Evolutionary conservation across 208 protist species (phyloP).

Genomic region (Acanthamoeba divionensis): DNA sequence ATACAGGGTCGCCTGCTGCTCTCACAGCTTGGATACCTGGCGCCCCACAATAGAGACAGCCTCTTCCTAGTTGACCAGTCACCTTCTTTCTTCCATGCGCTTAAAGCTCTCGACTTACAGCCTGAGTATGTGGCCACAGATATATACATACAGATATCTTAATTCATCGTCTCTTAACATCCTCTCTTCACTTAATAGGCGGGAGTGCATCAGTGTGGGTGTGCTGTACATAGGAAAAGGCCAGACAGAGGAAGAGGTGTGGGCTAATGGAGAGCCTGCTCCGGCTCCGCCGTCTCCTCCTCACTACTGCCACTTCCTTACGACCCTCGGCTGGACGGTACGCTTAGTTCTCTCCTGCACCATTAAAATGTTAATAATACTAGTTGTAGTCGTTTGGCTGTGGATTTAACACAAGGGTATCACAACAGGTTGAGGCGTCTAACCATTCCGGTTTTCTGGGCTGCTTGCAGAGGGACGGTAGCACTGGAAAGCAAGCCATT

Average conservation of each 20-base stretch:
- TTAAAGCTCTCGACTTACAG: not conserved
- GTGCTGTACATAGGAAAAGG: not conserved
- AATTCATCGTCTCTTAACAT: not conserved
- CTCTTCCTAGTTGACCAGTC: conserved; percentile 19
- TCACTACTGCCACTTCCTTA: not conserved
- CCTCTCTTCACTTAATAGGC: not conserved
- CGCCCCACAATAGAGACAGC: not conserved
- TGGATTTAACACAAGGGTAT: not conserved
- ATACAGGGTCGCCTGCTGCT: not conserved
- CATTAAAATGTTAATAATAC: no score
- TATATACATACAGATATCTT: no score
- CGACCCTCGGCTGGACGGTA: not conserved
- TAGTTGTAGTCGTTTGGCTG: not conserved
- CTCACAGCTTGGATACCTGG: not conserved
- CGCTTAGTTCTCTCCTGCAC: not conserved
- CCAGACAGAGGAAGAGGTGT: not conserved
- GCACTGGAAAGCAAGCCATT: not conserved
- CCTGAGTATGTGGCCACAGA: not conserved
- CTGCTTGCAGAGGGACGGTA: not conserved
- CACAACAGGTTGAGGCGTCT: not conserved
- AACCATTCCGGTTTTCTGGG: not conserved
- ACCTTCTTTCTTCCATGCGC: not conserved
- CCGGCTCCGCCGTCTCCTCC: not conserved
- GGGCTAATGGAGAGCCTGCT: no score
- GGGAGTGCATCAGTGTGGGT: conserved; percentile 1